Evolutionary conservation across 306 rosid genomes (phyloP).

Genomic region (Vicia faba): DNA sequence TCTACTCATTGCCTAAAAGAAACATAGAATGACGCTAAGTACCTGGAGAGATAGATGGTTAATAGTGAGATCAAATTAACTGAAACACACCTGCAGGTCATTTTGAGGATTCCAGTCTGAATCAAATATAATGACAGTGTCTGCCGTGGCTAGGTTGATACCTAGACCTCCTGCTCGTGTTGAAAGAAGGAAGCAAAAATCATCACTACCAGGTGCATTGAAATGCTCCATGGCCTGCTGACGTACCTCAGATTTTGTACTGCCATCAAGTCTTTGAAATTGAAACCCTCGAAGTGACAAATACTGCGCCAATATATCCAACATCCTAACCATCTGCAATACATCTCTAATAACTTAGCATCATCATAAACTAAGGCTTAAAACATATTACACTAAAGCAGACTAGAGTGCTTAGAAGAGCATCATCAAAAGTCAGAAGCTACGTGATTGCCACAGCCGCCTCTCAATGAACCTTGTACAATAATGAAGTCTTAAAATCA

Average conservation of each 20-base stretch:
- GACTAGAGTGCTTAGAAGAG: slow-evolving; percentile 16
- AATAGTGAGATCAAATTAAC: slow-evolving; percentile 12
- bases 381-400: slow-evolving; percentile 16
- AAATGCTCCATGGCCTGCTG: slow-evolving; percentile 99
- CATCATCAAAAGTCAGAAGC: slow-evolving; percentile 13
- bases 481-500: slow-evolving; percentile 10
- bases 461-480: slow-evolving; percentile 30
- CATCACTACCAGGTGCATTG: slow-evolving; percentile 98
- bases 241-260: slow-evolving; percentile 95
- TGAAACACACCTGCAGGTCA: slow-evolving; percentile 89
- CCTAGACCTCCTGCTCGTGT: slow-evolving; percentile 99
- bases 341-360: slow-evolving; percentile 34
- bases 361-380: slow-evolving; percentile 21
- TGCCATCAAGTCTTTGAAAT: slow-evolving; percentile 98
- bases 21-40: slow-evolving; percentile 8
- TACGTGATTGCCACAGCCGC: slow-evolving; percentile 8
- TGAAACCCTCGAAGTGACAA: slow-evolving; percentile 94
- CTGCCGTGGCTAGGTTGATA: slow-evolving; percentile 98
- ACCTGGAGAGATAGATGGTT: slow-evolving; percentile 18
- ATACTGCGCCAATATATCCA: slow-evolving; percentile 90
- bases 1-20: slow-evolving; percentile 93
- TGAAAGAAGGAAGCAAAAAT: slow-evolving; percentile 99
- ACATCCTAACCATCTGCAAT: slow-evolving; percentile 97
- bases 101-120: slow-evolving; percentile 99
- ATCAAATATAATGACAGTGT: slow-evolving; percentile 96